Base-by-base conservation (phyloP, 1,139 yeast genomes). In the Magnusiomyces suaveolens region DNA sequence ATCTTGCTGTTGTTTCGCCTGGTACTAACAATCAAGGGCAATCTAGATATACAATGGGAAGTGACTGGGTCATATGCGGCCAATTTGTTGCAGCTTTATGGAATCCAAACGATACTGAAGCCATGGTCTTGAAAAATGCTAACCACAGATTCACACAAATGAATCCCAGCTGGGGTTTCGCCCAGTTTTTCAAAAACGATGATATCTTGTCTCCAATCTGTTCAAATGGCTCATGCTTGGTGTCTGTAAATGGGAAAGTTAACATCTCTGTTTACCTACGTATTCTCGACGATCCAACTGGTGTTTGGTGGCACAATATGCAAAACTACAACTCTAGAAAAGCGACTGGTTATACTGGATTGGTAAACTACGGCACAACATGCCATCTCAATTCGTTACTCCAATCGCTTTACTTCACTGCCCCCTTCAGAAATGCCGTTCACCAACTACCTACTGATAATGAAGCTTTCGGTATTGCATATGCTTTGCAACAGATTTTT, bases 111-210 rank as follows among this genome's bases (percentile, higher is more conserved):
- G 81, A 83, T 62, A 84, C 92, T 0, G 70, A 76, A 8, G 73
- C 80, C 24, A 82, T 79, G 64, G 75, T 82, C 43, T 72, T 54
- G n/a, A 82, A 80, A 63, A 76, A 79, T n/a, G 85, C 96, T 0
- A 79, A 79, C 57, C 97, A 89, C 66, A 75, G 98, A 59, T 92
- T 88, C 70, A 81, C 76, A 62, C 74, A 60, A 8, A 75, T 77
- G 53, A 96, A 87, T 58, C 79, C 88, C 1, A 98, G 92, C 69
- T 92, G 99, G 99, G 99, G 99, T 32, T 92, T 92, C 68, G 80
- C 90, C 6, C 82, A 83, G 55, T 83, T 89, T 63, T 73, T 82
- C 44, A 92, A 85, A n/a, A n/a, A n/a, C n/a, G n/a, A n/a, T n/a
- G n/a, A n/a, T n/a, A n/a, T n/a, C n/a, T n/a, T n/a, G n/a, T n/a